These are phyloP conservation scores for Pyronema omphalodes DNA, from an alignment of 495 filamentous ascomycete species.

Conservation along the genomic window DNA sequence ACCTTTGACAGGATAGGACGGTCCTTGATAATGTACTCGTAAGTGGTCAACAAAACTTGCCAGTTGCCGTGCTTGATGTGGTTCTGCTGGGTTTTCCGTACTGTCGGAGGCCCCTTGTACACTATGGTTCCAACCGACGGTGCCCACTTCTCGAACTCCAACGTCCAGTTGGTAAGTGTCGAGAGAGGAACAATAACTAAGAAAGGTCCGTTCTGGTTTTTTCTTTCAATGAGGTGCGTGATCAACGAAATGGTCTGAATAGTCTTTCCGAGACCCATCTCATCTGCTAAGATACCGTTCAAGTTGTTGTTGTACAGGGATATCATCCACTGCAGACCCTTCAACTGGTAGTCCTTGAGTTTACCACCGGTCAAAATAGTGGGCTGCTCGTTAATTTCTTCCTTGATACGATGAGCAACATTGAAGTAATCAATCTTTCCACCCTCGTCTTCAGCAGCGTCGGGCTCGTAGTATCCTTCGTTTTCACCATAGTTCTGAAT, in stretches of 20 bases:
- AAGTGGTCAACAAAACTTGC: slow-evolving; percentile 91
- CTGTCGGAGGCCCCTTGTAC: slow-evolving; percentile 86
- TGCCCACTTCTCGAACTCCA: slow-evolving; percentile 98
- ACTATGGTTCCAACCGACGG: slow-evolving; percentile 70
- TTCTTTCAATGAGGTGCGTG: slow-evolving; percentile 90
- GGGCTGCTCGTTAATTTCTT: slow-evolving; percentile 70
- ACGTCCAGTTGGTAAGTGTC: slow-evolving; percentile 95
- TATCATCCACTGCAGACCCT: slow-evolving; percentile 98
- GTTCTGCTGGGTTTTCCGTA: slow-evolving; percentile 77
- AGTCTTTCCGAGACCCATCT: slow-evolving; percentile 99
- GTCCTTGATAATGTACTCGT: slow-evolving; percentile 99
- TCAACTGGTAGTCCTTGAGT: slow-evolving; percentile 93
- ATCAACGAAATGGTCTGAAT: slow-evolving; percentile 86
- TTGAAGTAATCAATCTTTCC: slow-evolving; percentile 85
- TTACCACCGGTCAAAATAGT: slow-evolving; percentile 71
- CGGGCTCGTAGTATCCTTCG: slow-evolving; percentile 40
- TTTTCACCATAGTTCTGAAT: slow-evolving; percentile 55
- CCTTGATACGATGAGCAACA: slow-evolving; percentile 86
- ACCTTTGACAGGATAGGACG: slow-evolving; percentile 85
- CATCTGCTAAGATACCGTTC: slow-evolving; percentile 93
- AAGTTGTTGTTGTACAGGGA: slow-evolving; percentile 99
- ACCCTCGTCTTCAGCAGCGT: slow-evolving; percentile 49
- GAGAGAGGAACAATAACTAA: slow-evolving; percentile 86
- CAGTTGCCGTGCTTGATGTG: slow-evolving; percentile 88
- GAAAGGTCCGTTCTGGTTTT: slow-evolving; percentile 82